Percentiles rank a stretch among this genome's conserved stretches.
Evolutionary conservation across 441 rosid genomes (phyloP).

Genomic region (Caryocar brasiliense): DNA sequence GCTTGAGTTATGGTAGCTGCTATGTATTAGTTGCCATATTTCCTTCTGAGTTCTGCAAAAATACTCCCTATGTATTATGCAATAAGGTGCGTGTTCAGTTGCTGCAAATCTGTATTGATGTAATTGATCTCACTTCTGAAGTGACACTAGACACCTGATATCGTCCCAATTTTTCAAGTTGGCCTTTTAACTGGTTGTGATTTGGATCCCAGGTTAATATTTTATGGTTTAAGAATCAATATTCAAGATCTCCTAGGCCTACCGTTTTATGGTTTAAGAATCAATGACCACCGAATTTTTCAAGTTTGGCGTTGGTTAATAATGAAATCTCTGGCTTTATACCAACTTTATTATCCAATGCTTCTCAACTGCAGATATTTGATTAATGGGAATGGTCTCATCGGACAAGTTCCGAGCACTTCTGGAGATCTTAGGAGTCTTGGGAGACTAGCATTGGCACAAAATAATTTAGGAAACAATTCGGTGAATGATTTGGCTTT

Average conservation of each 20-base stretch:
- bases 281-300: conserved; percentile 12
- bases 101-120: conserved; percentile 7
- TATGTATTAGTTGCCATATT: conserved; percentile 1
- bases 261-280: no score
- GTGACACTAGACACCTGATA: no score
- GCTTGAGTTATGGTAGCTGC: conserved; percentile 6
- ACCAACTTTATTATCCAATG: conserved; percentile 19
- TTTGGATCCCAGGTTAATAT: no score
- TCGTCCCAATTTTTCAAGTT: no score
- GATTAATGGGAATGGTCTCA: neutral
- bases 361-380: neutral
- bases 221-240: no score
- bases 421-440: neutral
- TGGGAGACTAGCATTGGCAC: neutral
- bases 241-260: no score
- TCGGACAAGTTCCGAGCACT: neutral
- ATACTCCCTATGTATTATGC: conserved; percentile 18
- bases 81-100: conserved; percentile 17
- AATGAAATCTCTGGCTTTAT: conserved; percentile 12
- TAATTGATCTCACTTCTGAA: no score
- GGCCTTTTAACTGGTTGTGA: no score
- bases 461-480: neutral
- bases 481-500: neutral
- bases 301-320: neutral
- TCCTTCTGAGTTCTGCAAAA: neutral